phyloP scores from a whole-genome alignment of 2,329 filamentous ascomycete species.

The Phyllosticta citribraziliensis region DNA sequence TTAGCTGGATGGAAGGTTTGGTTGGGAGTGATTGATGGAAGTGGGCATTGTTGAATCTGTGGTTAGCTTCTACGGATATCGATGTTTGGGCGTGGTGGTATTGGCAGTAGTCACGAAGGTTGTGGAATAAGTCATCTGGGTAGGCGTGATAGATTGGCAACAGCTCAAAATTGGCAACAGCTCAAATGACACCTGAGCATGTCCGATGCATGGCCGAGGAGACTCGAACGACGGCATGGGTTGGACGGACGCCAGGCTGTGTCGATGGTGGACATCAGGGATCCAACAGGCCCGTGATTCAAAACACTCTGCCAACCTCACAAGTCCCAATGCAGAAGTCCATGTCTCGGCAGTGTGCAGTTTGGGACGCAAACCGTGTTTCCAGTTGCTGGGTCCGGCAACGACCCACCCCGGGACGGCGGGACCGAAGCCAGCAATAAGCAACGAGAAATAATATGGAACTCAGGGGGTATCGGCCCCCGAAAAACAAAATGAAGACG shows the following conservation, averaged over 20 bases:
- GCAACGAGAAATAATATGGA: background rate
- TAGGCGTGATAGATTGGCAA: background rate
- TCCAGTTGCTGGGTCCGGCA: background rate
- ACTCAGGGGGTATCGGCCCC: background rate
- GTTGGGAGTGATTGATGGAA: background rate
- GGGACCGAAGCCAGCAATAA: background rate
- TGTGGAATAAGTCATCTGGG: background rate
- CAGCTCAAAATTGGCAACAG: background rate
- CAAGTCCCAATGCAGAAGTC: background rate
- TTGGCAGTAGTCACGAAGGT: too few relatives aligned
- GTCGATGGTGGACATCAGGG: background rate
- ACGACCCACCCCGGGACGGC: background rate
- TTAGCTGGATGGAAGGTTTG: constrained; percentile 9
- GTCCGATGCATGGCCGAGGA: background rate
- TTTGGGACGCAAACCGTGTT: background rate
- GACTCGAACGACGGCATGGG: background rate
- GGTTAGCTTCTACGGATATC: too few relatives aligned
- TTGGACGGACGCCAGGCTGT: background rate
- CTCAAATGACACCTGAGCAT: too few relatives aligned
- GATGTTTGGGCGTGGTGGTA: too few relatives aligned
- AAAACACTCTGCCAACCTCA: background rate
- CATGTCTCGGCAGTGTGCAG: background rate
- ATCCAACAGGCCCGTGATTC: background rate
- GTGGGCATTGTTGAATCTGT: too few relatives aligned
- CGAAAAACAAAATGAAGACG: background rate